phyloP scores from a whole-genome alignment of 2,329 filamentous ascomycete species.

The Lasiodiplodia sp. region DNA sequence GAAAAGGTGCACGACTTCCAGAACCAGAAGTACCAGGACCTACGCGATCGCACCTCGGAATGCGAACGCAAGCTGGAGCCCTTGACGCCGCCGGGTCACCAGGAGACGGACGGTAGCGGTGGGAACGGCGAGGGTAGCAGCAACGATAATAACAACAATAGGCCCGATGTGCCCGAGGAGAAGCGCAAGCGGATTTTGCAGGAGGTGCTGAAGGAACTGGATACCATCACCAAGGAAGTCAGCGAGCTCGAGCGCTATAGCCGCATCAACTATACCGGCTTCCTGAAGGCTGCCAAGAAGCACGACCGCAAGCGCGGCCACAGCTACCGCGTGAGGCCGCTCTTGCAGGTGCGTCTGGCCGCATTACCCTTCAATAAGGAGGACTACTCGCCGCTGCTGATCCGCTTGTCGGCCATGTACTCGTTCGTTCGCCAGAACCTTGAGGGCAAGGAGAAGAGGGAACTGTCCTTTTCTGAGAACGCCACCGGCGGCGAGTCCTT shows the following conservation, averaged over 20 bases:
- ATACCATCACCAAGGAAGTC: conserved; percentile 86
- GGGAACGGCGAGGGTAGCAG: conserved; percentile 6
- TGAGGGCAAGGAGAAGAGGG: conserved; percentile 62
- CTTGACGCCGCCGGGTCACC: conserved; percentile 48
- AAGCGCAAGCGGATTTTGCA: conserved; percentile 64
- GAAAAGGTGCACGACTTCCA: conserved; percentile 96
- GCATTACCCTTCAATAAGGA: conserved; percentile 94
- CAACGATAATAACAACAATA: conserved; percentile 37
- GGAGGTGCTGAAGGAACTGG: conserved; percentile 80
- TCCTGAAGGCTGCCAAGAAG: conserved; percentile 98
- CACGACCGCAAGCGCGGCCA: conserved; percentile 92
- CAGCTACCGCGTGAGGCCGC: conserved; percentile 85
- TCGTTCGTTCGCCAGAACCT: conserved; percentile 88
- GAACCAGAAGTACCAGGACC: conserved; percentile 77
- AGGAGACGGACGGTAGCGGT: conserved; percentile 9
- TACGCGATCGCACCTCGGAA: conserved; percentile 80
- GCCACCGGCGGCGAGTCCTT: conserved; percentile 68
- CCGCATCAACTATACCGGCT: conserved; percentile 95
- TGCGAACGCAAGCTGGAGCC: conserved; percentile 71
- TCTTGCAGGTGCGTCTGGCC: conserved; percentile 90
- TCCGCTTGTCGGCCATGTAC: conserved; percentile 91
- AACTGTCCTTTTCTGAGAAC: conserved; percentile 55
- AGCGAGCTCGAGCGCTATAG: conserved; percentile 95
- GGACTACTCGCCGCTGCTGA: conserved; percentile 87
- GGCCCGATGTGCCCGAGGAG: conserved; percentile 44